Evolutionary conservation across 768 basidiomycete species (phyloP).

Genomic region (Collybia sp.): DNA sequence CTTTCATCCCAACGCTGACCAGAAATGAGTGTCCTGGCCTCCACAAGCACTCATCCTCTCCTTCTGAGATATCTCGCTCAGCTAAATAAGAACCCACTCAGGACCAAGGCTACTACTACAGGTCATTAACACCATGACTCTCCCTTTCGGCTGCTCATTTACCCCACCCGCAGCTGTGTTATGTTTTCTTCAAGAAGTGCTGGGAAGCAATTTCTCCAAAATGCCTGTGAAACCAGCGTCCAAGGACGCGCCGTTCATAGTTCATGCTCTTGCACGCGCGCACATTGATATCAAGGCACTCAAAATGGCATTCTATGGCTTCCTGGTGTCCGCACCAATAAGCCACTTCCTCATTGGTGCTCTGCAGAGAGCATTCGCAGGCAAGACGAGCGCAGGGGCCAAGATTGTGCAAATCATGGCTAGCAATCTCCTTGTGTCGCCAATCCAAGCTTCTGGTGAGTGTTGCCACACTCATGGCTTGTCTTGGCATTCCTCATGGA

Average conservation of each 20-base stretch:
- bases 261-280: conserved; percentile 46
- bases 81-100: conserved; percentile 63
- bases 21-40: conserved; percentile 33
- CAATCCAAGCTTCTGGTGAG: conserved; percentile 67
- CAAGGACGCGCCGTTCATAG: conserved; percentile 49
- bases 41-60: conserved; percentile 35
- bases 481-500: neutral
- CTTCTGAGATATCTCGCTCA: conserved; percentile 68
- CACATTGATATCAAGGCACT: conserved; percentile 68
- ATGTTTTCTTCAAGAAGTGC: conserved; percentile 75
- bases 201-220: conserved; percentile 69
- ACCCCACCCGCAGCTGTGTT: conserved; percentile 31
- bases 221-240: conserved; percentile 44
- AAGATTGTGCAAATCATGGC: conserved; percentile 72
- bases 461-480: neutral
- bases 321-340: conserved; percentile 79
- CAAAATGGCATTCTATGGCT: conserved; percentile 84
- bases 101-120: conserved; percentile 78
- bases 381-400: conserved; percentile 58
- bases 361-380: conserved; percentile 74
- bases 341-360: conserved; percentile 68
- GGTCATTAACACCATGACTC: conserved; percentile 33
- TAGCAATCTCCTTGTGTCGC: conserved; percentile 72
- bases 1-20: neutral
- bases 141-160: too few species aligned